phyloP scores from a whole-genome alignment of 2,329 filamentous ascomycete species.

The Penicillium sp. region DNA sequence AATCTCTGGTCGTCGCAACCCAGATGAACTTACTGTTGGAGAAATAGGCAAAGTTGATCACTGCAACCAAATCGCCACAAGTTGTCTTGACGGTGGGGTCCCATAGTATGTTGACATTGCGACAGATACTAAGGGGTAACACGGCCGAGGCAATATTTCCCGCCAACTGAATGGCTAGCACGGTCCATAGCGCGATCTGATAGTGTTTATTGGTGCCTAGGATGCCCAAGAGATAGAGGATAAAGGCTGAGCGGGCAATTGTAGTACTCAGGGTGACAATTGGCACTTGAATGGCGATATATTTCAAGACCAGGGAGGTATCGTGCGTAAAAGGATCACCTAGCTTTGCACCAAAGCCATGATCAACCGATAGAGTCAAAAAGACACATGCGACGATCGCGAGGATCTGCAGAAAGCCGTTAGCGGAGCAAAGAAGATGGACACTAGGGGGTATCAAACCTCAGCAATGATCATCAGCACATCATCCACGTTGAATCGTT shows the following conservation, averaged over 20 bases:
- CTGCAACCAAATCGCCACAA: slow-evolving; percentile 20
- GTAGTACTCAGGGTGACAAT: slow-evolving; percentile 32
- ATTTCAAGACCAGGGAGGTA: slow-evolving; percentile 23
- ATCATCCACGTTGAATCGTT: slow-evolving; percentile 30
- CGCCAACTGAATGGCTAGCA: slow-evolving; percentile 25
- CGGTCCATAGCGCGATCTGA: slow-evolving; percentile 22
- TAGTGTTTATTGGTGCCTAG: slow-evolving; percentile 27
- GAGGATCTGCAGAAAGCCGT: slow-evolving; percentile 15
- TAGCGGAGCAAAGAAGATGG: neutral
- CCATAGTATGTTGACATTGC: slow-evolving; percentile 26
- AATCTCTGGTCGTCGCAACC: neutral
- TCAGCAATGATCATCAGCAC: slow-evolving; percentile 30
- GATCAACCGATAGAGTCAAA: slow-evolving; percentile 23
- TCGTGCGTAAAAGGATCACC: slow-evolving; percentile 8
- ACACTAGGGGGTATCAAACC: slow-evolving; percentile 15
- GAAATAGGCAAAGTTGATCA: slow-evolving; percentile 32
- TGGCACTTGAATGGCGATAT: slow-evolving; percentile 28
- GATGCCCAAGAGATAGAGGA: slow-evolving; percentile 28
- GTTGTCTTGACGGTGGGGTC: slow-evolving; percentile 23
- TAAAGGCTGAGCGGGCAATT: slow-evolving; percentile 29
- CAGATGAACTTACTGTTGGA: slow-evolving; percentile 23
- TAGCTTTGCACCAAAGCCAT: slow-evolving; percentile 30
- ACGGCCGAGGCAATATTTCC: slow-evolving; percentile 29
- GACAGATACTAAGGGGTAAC: slow-evolving; percentile 30
- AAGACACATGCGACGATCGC: slow-evolving; percentile 26